Conservation (phyloP, 257 asterid species). For the Solanum ossicruentum region DNA sequence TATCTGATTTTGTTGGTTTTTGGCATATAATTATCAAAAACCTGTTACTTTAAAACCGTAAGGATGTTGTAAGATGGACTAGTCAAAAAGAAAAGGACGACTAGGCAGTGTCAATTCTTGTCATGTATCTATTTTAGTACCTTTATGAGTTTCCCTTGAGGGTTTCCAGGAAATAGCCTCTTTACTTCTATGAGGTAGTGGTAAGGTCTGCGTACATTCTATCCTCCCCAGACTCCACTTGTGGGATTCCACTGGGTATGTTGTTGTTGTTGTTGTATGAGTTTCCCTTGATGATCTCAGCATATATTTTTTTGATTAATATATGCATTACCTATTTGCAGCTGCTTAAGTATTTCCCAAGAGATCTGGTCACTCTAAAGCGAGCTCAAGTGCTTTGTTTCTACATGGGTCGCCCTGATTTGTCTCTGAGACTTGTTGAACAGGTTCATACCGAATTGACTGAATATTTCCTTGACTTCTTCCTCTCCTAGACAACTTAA, state of each 20-base stretch:
- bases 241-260: too few species aligned
- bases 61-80: neutral
- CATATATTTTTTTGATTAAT: neutral
- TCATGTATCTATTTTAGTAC: neutral
- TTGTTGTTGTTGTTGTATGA: neutral
- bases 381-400: constrained; percentile 82
- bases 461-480: neutral
- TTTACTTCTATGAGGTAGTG: too few species aligned
- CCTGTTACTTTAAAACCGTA: neutral
- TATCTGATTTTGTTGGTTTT: neutral
- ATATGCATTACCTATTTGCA: constrained; percentile 16
- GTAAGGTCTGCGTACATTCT: too few species aligned
- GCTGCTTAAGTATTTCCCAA: constrained; percentile 71
- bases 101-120: neutral
- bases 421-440: constrained; percentile 60
- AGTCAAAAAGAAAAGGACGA: neutral
- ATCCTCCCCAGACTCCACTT: too few species aligned
- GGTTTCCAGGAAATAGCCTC: too few species aligned
- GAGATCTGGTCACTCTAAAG: constrained; percentile 69
- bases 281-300: neutral
- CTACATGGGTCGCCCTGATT: constrained; percentile 76
- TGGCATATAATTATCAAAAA: neutral
- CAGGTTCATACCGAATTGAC: constrained; percentile 29
- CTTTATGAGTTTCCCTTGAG: neutral
- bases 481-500: neutral